Percentiles rank a stretch among this genome's conserved stretches.
These are phyloP conservation scores for Colletotrichum tanaceti DNA, from an alignment of 2,329 filamentous ascomycete genomes.

Conservation along the genomic window DNA sequence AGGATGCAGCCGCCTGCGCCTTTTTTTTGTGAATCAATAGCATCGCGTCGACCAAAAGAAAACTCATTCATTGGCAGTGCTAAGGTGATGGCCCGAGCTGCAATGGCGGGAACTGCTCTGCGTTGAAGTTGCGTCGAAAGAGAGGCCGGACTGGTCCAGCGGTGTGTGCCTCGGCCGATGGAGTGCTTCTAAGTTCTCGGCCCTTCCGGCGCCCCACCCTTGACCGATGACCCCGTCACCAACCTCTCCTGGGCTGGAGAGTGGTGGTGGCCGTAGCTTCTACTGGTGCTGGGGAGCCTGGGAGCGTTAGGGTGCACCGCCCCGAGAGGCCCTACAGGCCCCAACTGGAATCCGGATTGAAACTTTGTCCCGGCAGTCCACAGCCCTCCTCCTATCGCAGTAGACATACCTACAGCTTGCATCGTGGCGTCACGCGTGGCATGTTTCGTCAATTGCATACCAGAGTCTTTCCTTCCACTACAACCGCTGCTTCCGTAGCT, in stretches of 20 bases:
- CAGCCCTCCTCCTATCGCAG: constrained; percentile 1
- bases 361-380: constrained; percentile 33
- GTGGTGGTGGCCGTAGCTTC: neutral
- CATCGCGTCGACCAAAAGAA: too few species aligned
- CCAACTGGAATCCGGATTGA: constrained; percentile 41
- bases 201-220: constrained; percentile 28
- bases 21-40: neutral
- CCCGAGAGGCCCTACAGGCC: constrained; percentile 16
- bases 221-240: constrained; percentile 19
- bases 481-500: constrained; percentile 9
- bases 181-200: constrained; percentile 13
- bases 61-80: neutral
- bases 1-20: too few species aligned
- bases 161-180: constrained; percentile 27
- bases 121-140: neutral
- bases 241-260: neutral
- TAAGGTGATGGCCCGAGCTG: neutral
- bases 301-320: constrained; percentile 26
- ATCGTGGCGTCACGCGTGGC: constrained; percentile 25
- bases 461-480: constrained; percentile 11
- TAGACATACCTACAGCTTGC: neutral
- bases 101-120: neutral
- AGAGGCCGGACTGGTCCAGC: neutral
- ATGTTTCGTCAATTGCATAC: constrained; percentile 29
- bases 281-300: neutral